phyloP scores from a whole-genome alignment of 1,139 yeast genomes.

The Pichia sp. region DNA sequence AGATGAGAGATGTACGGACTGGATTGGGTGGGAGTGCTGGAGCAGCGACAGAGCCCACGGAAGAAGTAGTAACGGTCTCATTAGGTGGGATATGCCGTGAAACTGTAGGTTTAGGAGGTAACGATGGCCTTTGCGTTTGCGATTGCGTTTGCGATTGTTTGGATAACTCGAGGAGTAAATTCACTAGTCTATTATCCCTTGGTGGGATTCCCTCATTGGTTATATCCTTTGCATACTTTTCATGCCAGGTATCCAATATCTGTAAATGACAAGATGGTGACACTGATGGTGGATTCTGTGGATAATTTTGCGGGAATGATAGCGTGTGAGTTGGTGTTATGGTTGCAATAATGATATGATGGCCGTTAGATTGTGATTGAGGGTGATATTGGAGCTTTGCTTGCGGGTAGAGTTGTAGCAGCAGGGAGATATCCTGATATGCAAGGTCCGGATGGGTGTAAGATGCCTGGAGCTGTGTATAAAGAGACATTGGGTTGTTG shows the following conservation, averaged over 20 bases:
- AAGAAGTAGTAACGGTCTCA: no score
- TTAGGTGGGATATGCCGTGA: no score
- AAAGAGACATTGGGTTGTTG: neutral
- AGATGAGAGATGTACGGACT: no score
- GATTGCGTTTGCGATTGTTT: no score
- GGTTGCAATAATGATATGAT: no score
- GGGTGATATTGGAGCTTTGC: no score
- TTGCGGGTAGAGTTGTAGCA: neutral
- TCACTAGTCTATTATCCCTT: slow-evolving; percentile 4
- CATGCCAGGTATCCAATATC: slow-evolving; percentile 55
- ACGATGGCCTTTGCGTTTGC: no score
- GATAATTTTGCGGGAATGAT: slow-evolving; percentile 63
- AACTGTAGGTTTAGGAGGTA: no score
- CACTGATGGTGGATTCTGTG: slow-evolving; percentile 48
- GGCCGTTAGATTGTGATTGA: slow-evolving; percentile 1
- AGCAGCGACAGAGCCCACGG: no score
- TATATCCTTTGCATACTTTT: slow-evolving; percentile 12
- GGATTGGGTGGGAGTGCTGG: no score
- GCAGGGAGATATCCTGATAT: slow-evolving; percentile 5
- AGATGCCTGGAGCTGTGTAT: neutral
- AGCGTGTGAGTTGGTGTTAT: no score
- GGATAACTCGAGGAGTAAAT: neutral
- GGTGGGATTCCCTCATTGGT: slow-evolving; percentile 11
- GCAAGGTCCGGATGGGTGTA: neutral
- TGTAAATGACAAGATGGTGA: slow-evolving; percentile 30